These are phyloP conservation scores for Tephrocybe sp. DNA, from an alignment of 768 basidiomycete genomes.

Conservation along the genomic window DNA sequence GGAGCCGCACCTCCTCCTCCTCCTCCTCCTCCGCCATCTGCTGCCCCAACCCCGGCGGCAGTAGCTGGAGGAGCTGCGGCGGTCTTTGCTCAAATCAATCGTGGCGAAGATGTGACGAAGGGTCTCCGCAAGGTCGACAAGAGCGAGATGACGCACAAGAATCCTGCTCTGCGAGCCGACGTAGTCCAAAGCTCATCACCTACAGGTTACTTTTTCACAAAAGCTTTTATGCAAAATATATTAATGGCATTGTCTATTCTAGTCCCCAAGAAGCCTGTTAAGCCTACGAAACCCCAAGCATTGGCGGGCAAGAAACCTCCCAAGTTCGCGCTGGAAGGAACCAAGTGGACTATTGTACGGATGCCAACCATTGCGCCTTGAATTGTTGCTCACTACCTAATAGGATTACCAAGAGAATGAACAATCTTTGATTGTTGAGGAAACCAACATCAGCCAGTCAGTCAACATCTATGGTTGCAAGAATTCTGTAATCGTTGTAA, in stretches of 20 bases:
- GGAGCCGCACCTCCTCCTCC: slow-evolving; percentile 55
- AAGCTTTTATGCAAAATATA: not conserved
- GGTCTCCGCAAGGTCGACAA: slow-evolving; percentile 91
- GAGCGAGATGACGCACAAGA: slow-evolving; percentile 99
- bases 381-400: not conserved
- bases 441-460: slow-evolving; percentile 75
- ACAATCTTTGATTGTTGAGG: slow-evolving; percentile 62
- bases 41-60: slow-evolving; percentile 40
- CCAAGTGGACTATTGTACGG: slow-evolving; percentile 89
- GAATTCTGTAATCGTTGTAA: slow-evolving; percentile 75
- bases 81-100: slow-evolving; percentile 89
- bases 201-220: slow-evolving; percentile 21
- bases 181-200: slow-evolving; percentile 37
- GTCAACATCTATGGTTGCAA: slow-evolving; percentile 93
- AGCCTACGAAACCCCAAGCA: slow-evolving; percentile 82
- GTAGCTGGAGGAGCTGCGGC: slow-evolving; percentile 60
- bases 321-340: slow-evolving; percentile 87
- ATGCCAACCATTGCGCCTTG: not conserved
- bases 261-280: slow-evolving; percentile 63
- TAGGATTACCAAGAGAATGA: slow-evolving; percentile 95
- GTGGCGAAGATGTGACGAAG: slow-evolving; percentile 87
- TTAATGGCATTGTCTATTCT: not conserved
- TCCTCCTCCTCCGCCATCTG: slow-evolving; percentile 50
- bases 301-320: slow-evolving; percentile 88
- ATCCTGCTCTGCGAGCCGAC: slow-evolving; percentile 78